These are phyloP conservation scores for Venturia pyrina DNA, from an alignment of 2,329 filamentous ascomycete species.

Conservation along the genomic window DNA sequence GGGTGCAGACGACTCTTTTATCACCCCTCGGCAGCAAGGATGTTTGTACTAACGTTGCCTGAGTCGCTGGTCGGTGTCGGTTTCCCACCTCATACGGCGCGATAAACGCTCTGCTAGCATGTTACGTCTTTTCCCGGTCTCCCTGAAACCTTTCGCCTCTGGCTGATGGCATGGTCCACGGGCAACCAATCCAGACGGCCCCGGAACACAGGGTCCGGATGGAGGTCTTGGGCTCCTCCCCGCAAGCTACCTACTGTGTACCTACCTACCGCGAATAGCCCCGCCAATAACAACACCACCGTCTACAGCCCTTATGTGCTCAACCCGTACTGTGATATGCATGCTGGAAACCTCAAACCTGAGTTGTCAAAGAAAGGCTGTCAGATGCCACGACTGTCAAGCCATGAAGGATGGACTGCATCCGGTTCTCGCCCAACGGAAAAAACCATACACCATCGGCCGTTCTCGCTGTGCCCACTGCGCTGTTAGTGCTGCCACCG, in stretches of 20 bases:
- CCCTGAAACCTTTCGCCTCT: neutral
- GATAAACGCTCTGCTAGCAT: neutral
- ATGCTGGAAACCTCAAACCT: neutral
- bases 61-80: neutral
- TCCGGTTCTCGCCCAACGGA: neutral
- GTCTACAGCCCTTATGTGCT: neutral
- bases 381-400: too few species aligned
- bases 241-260: neutral
- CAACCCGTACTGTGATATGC: neutral
- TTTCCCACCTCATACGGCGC: neutral
- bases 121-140: neutral
- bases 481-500: neutral
- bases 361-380: neutral
- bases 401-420: neutral
- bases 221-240: neutral
- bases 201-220: neutral
- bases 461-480: neutral
- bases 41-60: neutral
- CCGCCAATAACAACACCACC: neutral
- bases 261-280: neutral
- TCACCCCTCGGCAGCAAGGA: neutral
- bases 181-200: neutral
- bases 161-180: neutral
- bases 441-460: neutral
- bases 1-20: constrained; percentile 3